Evolutionary conservation across 192 early-diverging fungal species (phyloP), one percentile per base, ranked within the genome.

Genomic region (Chytriomyces confervae): DNA sequence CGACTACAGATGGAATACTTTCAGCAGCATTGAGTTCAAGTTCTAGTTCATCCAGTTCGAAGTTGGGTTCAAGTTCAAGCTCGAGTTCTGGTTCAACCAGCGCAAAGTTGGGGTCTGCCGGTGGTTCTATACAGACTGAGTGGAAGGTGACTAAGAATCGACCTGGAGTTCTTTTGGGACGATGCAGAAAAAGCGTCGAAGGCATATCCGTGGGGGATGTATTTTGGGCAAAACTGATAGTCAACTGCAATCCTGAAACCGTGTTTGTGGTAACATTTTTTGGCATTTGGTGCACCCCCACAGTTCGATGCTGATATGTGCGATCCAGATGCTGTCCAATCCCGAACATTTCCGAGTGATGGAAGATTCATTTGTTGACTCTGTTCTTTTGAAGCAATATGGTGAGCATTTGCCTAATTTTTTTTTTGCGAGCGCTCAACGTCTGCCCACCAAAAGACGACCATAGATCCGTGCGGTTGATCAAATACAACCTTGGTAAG

Each of bases 291-390:
- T 76, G 29, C 18, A 36, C 50, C 62, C 48, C 36, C 36, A 36
- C 36, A 36, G 36, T 36, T 36, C 36, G 36, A 46, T 3, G 23
- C 51, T 50, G 23, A 23, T 79, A 16, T 10, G 63, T 61, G 3
- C 50, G 43, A 27, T 77, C 49, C 57, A 84, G 81, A 67, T 87
- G 8, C 71, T 89, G 66, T 87, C 86, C n/a, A 89, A 89, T 69
- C 88, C 88, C 20, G 83, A 84, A 48, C 86, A 89, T 69, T 70
- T 78, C 20, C 53, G 69, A 67, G 81, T 20, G 85, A 86, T 51
- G 63, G 79, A 88, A 27, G 82, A 85, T 18, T 43, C 71, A 20
- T 87, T 81, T 66, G 48, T 72, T 5, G 82, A 80, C 24, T 77
- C 82, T n/a, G 63, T 66, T 44, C 49, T 77, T 10, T 11, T 84